A percentile compares a stretch with the other conserved stretches of the same genome.
These are phyloP conservation scores for Ascochyta pisi DNA, from an alignment of 2,329 filamentous ascomycete genomes.

Conservation along the genomic window DNA sequence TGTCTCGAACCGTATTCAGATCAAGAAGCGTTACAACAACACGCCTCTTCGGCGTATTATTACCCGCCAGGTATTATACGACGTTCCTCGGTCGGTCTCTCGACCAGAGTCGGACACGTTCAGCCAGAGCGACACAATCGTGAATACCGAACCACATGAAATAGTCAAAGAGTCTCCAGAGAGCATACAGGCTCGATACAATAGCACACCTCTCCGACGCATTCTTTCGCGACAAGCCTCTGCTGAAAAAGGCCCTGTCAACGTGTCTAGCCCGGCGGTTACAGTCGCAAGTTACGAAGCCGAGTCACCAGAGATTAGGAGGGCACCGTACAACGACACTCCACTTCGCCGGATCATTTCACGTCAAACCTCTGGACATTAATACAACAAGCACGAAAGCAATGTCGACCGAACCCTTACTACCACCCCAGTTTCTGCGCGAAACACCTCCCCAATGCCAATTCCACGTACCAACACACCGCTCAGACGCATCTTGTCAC, in stretches of 20 bases:
- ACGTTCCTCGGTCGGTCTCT: no score
- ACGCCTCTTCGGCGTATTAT: conserved; percentile 15
- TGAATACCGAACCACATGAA: neutral
- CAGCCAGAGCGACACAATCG: conserved; percentile 8
- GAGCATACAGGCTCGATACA: neutral
- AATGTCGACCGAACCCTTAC: neutral
- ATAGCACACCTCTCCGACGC: conserved; percentile 6
- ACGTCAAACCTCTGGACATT: neutral
- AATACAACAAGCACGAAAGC: neutral
- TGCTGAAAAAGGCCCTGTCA: neutral
- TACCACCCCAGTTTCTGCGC: neutral
- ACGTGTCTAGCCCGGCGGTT: rapidly evolving
- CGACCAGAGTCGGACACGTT: neutral
- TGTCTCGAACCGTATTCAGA: conserved; percentile 6
- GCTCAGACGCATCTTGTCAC: conserved; percentile 7
- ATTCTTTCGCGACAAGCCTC: conserved; percentile 1
- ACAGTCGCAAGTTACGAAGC: neutral
- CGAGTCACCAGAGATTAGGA: neutral
- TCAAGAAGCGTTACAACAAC: conserved; percentile 12
- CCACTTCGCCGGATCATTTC: conserved; percentile 10
- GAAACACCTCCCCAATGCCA: neutral
- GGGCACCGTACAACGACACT: conserved; percentile 8
- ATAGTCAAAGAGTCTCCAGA: neutral
- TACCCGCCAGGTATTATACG: neutral
- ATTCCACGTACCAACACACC: conserved; percentile 10